Evolutionary conservation across 2,329 filamentous ascomycete genomes (phyloP).

Genomic region (Chaetothyriales sp.): DNA sequence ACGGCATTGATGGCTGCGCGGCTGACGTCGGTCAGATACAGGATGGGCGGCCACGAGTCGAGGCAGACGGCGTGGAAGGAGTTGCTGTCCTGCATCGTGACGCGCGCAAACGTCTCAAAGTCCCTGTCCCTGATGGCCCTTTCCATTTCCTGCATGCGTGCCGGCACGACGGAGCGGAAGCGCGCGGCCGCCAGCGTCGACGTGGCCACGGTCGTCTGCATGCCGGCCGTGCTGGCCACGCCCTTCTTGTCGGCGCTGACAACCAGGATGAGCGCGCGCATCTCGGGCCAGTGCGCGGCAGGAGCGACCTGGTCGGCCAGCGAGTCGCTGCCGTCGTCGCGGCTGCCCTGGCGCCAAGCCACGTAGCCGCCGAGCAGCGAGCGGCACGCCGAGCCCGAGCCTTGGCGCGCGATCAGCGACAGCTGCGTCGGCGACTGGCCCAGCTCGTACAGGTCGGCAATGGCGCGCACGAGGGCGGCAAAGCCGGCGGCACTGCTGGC

Average conservation of each 20-base stretch:
- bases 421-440: constrained; percentile 69
- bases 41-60: constrained; percentile 93
- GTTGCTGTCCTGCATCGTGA: constrained; percentile 96
- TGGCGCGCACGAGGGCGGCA: constrained; percentile 54
- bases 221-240: constrained; percentile 80
- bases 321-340: constrained; percentile 70
- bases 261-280: constrained; percentile 85
- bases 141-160: constrained; percentile 74
- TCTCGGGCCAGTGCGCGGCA: constrained; percentile 83
- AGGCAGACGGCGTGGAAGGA: constrained; percentile 90
- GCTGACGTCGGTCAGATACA: constrained; percentile 94
- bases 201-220: constrained; percentile 92
- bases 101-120: constrained; percentile 72
- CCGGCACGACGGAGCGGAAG: constrained; percentile 62
- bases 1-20: constrained; percentile 76
- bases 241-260: constrained; percentile 91
- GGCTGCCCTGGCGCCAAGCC: constrained; percentile 72
- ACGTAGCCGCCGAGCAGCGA: constrained; percentile 82
- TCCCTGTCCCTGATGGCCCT: constrained; percentile 62
- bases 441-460: constrained; percentile 83
- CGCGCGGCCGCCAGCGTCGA: constrained; percentile 74
- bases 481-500: constrained; percentile 43
- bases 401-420: constrained; percentile 79
- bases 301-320: constrained; percentile 78
- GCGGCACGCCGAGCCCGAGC: constrained; percentile 86